phyloP scores from a whole-genome alignment of 2,329 filamentous ascomycete genomes.

The Pseudogymnoascus sp. region DNA sequence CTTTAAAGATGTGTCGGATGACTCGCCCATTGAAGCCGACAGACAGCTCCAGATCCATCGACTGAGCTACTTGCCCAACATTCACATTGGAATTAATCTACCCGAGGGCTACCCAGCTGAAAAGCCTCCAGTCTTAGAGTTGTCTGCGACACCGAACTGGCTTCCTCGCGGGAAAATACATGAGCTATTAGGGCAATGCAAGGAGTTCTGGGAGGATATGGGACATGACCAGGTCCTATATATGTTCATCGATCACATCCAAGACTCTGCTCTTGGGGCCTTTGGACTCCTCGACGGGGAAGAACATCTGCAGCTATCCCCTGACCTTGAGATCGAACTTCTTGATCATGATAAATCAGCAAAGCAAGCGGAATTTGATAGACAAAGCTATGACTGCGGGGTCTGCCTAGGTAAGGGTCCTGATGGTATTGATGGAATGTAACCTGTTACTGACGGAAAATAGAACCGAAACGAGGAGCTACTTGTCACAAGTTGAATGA shows the following conservation, averaged over 20 bases:
- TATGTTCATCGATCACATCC: conserved; percentile 56
- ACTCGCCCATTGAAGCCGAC: conserved; percentile 23
- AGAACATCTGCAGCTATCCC: conserved; percentile 44
- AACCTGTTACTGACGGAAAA: conserved; percentile 8
- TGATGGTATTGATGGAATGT: conserved; percentile 14
- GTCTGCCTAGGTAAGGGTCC: conserved; percentile 61
- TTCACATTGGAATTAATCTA: conserved; percentile 47
- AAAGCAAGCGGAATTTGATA: conserved; percentile 68
- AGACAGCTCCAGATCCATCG: conserved; percentile 36
- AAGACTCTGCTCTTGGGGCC: conserved; percentile 50
- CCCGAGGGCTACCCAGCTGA: conserved; percentile 52
- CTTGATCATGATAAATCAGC: conserved; percentile 72
- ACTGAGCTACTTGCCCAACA: conserved; percentile 45
- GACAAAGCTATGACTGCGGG: conserved; percentile 79
- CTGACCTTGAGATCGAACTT: conserved; percentile 60
- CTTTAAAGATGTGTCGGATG: neutral
- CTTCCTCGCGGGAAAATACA: conserved; percentile 42
- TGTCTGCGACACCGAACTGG: conserved; percentile 53
- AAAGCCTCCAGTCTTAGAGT: conserved; percentile 41
- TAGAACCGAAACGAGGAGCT: conserved; percentile 81
- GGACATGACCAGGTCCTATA: conserved; percentile 54
- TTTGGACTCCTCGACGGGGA: conserved; percentile 49
- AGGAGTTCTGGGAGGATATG: conserved; percentile 54
- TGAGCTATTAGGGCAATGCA: conserved; percentile 43
- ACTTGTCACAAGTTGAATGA: conserved; percentile 74